Conservation (phyloP, 352 stramenopile species). For the Blastocystis sp. region DNA sequence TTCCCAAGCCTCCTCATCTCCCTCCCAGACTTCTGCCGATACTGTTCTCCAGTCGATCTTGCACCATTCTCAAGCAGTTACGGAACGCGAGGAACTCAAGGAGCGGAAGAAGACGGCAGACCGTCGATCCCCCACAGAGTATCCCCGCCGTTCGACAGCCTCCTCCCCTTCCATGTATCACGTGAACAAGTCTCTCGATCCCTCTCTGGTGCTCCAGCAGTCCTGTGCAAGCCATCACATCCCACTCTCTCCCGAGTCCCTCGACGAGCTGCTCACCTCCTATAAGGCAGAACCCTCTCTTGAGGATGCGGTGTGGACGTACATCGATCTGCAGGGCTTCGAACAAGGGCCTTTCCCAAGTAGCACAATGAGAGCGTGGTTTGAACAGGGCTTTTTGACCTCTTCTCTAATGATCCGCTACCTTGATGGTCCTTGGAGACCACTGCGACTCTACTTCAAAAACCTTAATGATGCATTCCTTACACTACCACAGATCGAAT, state of each 20-base stretch:
- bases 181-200: not conserved
- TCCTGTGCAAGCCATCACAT: not conserved
- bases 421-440: not conserved
- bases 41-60: not conserved
- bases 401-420: not conserved
- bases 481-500: not conserved
- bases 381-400: not conserved
- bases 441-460: not conserved
- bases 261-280: not conserved
- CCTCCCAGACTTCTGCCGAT: not conserved
- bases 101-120: not conserved
- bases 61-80: not conserved
- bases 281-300: not conserved
- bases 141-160: not conserved
- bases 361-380: slow-evolving; percentile 9
- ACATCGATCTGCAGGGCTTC: not conserved
- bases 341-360: not conserved
- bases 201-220: not conserved
- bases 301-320: slow-evolving; percentile 20
- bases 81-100: not conserved
- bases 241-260: not conserved
- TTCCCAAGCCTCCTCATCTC: not conserved
- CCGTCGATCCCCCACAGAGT: too few species aligned
- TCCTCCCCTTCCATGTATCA: not conserved
- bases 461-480: not conserved